These are phyloP conservation scores for Clitocybe nebularis DNA, from an alignment of 1,284 basidiomycete genomes.

Conservation along the genomic window DNA sequence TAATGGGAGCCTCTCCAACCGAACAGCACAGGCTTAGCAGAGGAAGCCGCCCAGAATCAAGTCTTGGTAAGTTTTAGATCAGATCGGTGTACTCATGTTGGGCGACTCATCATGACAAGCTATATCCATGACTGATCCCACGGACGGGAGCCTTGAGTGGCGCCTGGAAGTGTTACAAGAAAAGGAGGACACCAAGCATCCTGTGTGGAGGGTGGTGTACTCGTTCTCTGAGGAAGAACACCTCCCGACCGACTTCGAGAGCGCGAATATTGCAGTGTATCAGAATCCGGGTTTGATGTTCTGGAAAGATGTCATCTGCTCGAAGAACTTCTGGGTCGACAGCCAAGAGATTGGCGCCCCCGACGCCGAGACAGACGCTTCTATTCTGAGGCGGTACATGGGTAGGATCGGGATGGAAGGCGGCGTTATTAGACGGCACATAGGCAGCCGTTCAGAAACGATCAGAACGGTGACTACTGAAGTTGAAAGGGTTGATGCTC, in stretches of 20 bases:
- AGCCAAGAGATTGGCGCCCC: too few species aligned
- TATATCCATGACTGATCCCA: too few species aligned
- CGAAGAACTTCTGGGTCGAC: conserved; percentile 27
- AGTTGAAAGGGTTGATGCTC: conserved; percentile 26
- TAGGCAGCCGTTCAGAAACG: too few species aligned
- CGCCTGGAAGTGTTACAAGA: conserved; percentile 27
- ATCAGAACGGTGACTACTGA: conserved; percentile 27
- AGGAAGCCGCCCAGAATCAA: conserved; percentile 15
- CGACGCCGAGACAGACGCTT: too few species aligned
- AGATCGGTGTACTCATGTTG: too few species aligned
- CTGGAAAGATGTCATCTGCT: conserved; percentile 27
- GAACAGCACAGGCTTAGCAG: conserved; percentile 29
- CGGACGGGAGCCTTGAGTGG: too few species aligned
- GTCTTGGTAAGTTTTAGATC: conserved; percentile 10
- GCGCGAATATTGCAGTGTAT: conserved; percentile 28
- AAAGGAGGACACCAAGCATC: conserved; percentile 11
- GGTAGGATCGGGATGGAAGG: conserved; percentile 27
- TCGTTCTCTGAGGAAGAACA: too few species aligned
- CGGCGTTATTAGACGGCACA: conserved; percentile 23
- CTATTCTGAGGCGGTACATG: conserved; percentile 15
- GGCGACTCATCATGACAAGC: too few species aligned
- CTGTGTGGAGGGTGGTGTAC: conserved; percentile 27
- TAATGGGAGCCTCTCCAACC: conserved; percentile 24
- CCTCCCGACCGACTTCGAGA: conserved; percentile 27
- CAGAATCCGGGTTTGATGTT: conserved; percentile 22